Base-by-base conservation (phyloP, 768 basidiomycete genomes). In the Leccinum arenicola region DNA sequence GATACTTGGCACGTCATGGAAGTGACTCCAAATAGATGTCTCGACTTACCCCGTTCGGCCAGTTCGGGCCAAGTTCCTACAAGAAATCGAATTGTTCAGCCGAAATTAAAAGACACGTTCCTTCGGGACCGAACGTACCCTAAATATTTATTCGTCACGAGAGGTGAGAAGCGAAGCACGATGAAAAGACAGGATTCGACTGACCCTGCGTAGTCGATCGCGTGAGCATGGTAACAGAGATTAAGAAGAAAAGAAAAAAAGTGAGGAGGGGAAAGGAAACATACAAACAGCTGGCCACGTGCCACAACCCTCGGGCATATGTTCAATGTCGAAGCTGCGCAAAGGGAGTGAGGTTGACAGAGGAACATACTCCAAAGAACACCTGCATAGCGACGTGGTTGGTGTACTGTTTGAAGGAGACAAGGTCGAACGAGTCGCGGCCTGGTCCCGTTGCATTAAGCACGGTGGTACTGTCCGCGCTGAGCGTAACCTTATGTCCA, bases 231-330 rank as follows among this genome's bases (percentile, higher is more conserved):
- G 38, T 25, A 7, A 15, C 1, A 35, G 3, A 27, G 7, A 6
- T 6, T 6, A 1, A 17, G 14, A 8, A 31, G 14, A 9, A 35
- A 35, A 40, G 38, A 40, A 40, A n/a, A 40, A 19, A 43, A n/a
- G 9, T 43, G 10, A 10, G 40, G 5, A 8, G 6, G 7, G 15
- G 36, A 11, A 40, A 40, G 4, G 27, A 17, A 23, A 72, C 70
- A 15, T 21, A 75, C 75, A 76, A 9, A 74, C 50, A 40, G 73
- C 73, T 11, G 75, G 76, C 75, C 76, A 77, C 8, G 74, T 75
- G 0, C 75, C 77, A 55, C 77, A 78, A 14, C 74, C 77, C 31
- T 70, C 63, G 1, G 77, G 76, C 74, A 77, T 78, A 55, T 74
- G 73, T 2, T 23, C 68, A 19, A 77, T 70, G 54, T 77, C 76